Percentiles rank a stretch among this genome's conserved stretches.
phyloP scores from a whole-genome alignment of 2,329 filamentous ascomycete genomes.

The Ascochyta koolunga region DNA sequence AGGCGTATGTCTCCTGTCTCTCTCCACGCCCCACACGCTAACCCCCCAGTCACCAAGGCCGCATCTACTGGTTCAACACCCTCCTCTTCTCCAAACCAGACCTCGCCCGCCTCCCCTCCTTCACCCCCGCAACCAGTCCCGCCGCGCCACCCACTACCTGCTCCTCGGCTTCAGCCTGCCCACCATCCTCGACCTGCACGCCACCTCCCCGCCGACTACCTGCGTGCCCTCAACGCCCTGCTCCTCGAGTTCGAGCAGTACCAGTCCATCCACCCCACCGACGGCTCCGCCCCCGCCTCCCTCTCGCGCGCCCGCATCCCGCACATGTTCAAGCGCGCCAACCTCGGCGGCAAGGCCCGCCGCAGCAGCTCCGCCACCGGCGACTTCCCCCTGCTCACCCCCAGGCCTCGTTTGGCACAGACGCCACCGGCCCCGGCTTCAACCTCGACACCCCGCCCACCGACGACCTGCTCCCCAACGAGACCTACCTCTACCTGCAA shows the following conservation, averaged over 20 bases:
- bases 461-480: constrained; percentile 60
- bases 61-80: constrained; percentile 98
- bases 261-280: constrained; percentile 82
- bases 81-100: constrained; percentile 86
- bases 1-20: constrained; percentile 67
- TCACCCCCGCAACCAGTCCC: constrained; percentile 81
- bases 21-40: constrained; percentile 3
- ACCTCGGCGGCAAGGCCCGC: constrained; percentile 48
- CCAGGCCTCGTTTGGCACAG: constrained; percentile 34
- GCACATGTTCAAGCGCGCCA: constrained; percentile 57
- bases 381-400: constrained; percentile 31
- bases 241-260: constrained; percentile 93
- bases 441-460: constrained; percentile 37
- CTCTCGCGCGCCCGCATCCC: constrained; percentile 76
- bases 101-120: constrained; percentile 81
- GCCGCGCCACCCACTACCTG: constrained; percentile 91
- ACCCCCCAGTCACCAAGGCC: constrained; percentile 79
- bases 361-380: constrained; percentile 67
- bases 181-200: constrained; percentile 85
- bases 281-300: constrained; percentile 70
- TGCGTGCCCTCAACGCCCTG: constrained; percentile 83
- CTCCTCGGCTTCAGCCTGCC: constrained; percentile 91
- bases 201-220: constrained; percentile 80
- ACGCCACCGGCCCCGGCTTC: constrained; percentile 16
- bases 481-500: constrained; percentile 85